These are phyloP conservation scores for Lasiodiplodia citricola DNA, from an alignment of 2,329 filamentous ascomycete species.

Conservation along the genomic window DNA sequence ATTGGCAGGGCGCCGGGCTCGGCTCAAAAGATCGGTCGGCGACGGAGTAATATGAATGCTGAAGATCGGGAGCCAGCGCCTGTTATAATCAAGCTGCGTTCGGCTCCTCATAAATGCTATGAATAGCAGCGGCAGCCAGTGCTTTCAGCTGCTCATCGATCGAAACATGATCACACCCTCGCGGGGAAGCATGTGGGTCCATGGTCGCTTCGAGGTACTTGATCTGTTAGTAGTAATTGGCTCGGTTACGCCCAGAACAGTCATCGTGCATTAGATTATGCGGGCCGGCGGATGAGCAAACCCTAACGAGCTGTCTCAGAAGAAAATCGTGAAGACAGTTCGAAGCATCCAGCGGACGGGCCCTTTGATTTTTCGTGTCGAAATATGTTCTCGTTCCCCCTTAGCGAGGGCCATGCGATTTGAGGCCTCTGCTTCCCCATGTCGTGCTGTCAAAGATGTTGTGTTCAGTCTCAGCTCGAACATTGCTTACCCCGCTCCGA, in stretches of 20 bases:
- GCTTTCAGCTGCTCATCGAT: background rate
- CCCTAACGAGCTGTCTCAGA: background rate
- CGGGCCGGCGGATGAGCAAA: background rate
- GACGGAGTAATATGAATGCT: background rate
- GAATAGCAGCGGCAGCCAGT: background rate
- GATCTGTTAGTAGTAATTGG: background rate
- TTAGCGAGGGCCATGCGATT: background rate
- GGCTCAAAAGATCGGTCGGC: background rate
- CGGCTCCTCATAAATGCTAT: background rate
- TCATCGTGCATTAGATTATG: conserved; percentile 6
- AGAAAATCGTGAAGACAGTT: background rate
- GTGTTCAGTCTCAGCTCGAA: background rate
- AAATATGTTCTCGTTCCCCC: background rate
- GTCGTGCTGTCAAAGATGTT: background rate
- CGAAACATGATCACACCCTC: background rate
- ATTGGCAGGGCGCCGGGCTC: background rate
- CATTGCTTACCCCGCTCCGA: conserved; percentile 6
- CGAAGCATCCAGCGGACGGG: background rate
- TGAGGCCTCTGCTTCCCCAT: background rate
- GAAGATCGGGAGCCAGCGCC: background rate
- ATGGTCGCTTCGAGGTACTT: background rate
- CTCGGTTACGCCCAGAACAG: background rate
- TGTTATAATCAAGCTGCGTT: conserved; percentile 5
- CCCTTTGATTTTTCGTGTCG: background rate
- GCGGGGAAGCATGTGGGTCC: background rate